phyloP scores from a whole-genome alignment of 768 basidiomycete species.

The Termitomyces sp. region DNA sequence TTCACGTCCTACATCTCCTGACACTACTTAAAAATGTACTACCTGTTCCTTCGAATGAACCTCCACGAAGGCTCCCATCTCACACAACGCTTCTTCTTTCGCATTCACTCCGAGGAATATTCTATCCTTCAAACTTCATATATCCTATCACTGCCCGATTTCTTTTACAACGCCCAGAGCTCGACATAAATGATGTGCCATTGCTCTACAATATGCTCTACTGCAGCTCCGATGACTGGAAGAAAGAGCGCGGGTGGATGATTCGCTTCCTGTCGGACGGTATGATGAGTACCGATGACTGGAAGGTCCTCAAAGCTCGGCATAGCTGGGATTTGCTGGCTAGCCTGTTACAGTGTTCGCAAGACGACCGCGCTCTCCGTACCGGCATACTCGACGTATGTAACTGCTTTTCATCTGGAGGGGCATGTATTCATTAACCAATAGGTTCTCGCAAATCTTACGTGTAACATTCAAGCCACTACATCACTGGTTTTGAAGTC shows the following conservation, averaged over 20 bases:
- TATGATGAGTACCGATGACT: slow-evolving; percentile 69
- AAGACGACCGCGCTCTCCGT: slow-evolving; percentile 45
- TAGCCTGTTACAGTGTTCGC: slow-evolving; percentile 69
- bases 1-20: slow-evolving; percentile 68
- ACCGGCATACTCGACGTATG: slow-evolving; percentile 63
- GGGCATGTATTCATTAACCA: neutral
- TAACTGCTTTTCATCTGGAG: neutral
- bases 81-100: slow-evolving; percentile 77
- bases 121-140: slow-evolving; percentile 83
- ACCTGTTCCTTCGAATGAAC: slow-evolving; percentile 31
- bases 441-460: slow-evolving; percentile 72
- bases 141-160: slow-evolving; percentile 86
- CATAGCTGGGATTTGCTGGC: slow-evolving; percentile 89
- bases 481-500: slow-evolving; percentile 69
- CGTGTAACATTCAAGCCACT: slow-evolving; percentile 62
- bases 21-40: slow-evolving; percentile 56
- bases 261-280: slow-evolving; percentile 78
- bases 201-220: slow-evolving; percentile 89
- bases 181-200: slow-evolving; percentile 82
- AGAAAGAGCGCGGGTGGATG: slow-evolving; percentile 88
- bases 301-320: slow-evolving; percentile 72
- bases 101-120: slow-evolving; percentile 76
- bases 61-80: slow-evolving; percentile 59
- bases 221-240: slow-evolving; percentile 74
- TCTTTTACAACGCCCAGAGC: slow-evolving; percentile 79